A percentile compares a stretch with the other conserved stretches of the same genome.
Evolutionary conservation across 495 filamentous ascomycete genomes (phyloP).

Genomic region (Daldinia childiae): DNA sequence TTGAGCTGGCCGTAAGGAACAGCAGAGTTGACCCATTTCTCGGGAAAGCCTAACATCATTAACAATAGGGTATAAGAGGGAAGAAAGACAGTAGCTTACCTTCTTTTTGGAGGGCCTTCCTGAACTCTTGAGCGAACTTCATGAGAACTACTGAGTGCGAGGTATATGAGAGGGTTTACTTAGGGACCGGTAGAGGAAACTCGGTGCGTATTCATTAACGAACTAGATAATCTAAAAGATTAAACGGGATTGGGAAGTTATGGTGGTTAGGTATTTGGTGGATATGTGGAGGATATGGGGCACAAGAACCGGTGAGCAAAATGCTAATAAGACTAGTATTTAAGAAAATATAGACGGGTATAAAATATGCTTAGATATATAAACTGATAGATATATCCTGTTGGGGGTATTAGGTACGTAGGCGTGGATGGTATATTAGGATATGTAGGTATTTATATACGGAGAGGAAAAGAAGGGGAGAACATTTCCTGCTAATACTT

Average conservation of each 20-base stretch:
- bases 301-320: background rate
- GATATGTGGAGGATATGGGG: background rate
- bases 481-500: background rate
- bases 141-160: slow-evolving; percentile 51
- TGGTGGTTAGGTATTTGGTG: background rate
- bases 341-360: background rate
- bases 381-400: background rate
- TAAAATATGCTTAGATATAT: background rate
- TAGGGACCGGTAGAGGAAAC: background rate
- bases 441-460: background rate
- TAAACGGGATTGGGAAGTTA: background rate
- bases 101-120: slow-evolving; percentile 64
- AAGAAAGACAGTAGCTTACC: slow-evolving; percentile 39
- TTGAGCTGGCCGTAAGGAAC: slow-evolving; percentile 79
- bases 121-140: slow-evolving; percentile 80
- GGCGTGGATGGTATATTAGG: background rate
- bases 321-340: background rate
- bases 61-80: slow-evolving; percentile 8
- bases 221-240: background rate
- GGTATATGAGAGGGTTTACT: background rate
- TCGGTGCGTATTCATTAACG: background rate
- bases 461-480: background rate
- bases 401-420: background rate
- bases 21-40: slow-evolving; percentile 73
- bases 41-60: slow-evolving; percentile 58